Base-by-base conservation (phyloP, 2,329 filamentous ascomycete genomes). In the Cercospora zeae-maydis region DNA sequence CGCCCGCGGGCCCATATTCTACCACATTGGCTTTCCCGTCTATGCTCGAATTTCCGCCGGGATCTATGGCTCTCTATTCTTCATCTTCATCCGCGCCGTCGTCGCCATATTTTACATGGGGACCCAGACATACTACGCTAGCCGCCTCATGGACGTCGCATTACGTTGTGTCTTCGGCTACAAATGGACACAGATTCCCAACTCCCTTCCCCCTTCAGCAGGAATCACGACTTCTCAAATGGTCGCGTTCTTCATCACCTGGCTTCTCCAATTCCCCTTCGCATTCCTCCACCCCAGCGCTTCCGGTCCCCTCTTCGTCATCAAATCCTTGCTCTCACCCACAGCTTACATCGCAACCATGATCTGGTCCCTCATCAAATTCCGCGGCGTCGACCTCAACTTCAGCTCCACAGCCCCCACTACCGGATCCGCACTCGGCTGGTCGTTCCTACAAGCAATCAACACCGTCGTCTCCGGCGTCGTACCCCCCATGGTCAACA, bases 291-390 rank as follows among this genome's bases (percentile, higher is more conserved):
- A 76, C 56, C 74, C 75, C 2, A 72, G 69, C 53, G 71, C 71
- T 33, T 69, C 75, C 57, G 59, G 75, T 36, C 64, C 62, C 10
- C 62, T 68, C 10, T 68, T 63, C 55, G 64, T 66, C 10, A 56
- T 66, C 54, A 66, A 68, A 53, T 66, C 65, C 9, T 24, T 67
- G 11, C 57, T 66, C 7, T 67, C 62, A 9, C 67, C 67, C 13
- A 69, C 72, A 37, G 91, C 91, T 8, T 92, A 89, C 58, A 82
- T 96, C 54, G 86, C 89, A n/a, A 93, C 93, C 74, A 89, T 96
- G 75, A 88, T 91, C 72, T 96, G 92, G 92, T 85, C 91, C 1
- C 82, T 96, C 24, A 86, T 91, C 49, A 64, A 65, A 27, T 66
- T 67, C 45, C 31, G 47, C 24, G 65, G 65, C 24, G 63, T 67